phyloP scores from a whole-genome alignment of 345 rosid genomes.

The Gynandropsis gynandra region DNA sequence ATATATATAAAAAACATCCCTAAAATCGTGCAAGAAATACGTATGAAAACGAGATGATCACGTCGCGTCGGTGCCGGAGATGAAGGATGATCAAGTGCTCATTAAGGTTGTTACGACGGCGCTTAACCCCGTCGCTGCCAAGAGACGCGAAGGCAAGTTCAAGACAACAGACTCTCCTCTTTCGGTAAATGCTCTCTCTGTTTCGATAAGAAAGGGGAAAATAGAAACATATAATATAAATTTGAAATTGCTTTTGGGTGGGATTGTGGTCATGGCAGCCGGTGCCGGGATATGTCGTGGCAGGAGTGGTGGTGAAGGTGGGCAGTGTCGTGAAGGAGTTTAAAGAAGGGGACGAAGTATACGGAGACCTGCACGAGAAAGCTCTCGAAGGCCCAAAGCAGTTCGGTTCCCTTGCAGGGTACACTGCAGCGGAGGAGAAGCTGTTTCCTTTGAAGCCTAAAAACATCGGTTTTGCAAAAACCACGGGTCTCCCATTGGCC shows the following conservation, averaged over 20 bases:
- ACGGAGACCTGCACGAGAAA: conserved; percentile 81
- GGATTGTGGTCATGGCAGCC: conserved; percentile 36
- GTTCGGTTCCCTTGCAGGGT: conserved; percentile 78
- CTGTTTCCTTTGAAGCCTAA: conserved; percentile 68
- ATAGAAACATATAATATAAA: background rate
- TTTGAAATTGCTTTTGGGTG: too few species aligned
- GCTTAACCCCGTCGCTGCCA: conserved; percentile 85
- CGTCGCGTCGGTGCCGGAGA: conserved; percentile 66
- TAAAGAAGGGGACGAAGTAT: conserved; percentile 82
- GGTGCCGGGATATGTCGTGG: conserved; percentile 91
- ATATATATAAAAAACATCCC: too few species aligned
- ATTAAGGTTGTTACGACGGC: conserved; percentile 81
- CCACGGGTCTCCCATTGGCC: conserved; percentile 84
- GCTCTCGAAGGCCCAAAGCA: conserved; percentile 88
- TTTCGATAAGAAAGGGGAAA: background rate
- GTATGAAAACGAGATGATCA: too few species aligned
- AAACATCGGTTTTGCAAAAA: conserved; percentile 67
- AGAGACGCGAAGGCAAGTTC: conserved; percentile 84
- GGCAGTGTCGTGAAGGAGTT: conserved; percentile 67
- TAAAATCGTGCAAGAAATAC: too few species aligned
- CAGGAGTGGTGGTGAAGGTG: conserved; percentile 78
- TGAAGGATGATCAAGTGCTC: conserved; percentile 79
- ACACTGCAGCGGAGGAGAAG: conserved; percentile 83
- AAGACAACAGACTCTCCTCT: conserved; percentile 90
- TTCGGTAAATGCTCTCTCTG: conserved; percentile 38